A percentile compares a stretch with the other conserved stretches of the same genome.
Conservation (phyloP, 2,329 filamentous ascomycete species). For the Pseudocercospora cruenta region DNA sequence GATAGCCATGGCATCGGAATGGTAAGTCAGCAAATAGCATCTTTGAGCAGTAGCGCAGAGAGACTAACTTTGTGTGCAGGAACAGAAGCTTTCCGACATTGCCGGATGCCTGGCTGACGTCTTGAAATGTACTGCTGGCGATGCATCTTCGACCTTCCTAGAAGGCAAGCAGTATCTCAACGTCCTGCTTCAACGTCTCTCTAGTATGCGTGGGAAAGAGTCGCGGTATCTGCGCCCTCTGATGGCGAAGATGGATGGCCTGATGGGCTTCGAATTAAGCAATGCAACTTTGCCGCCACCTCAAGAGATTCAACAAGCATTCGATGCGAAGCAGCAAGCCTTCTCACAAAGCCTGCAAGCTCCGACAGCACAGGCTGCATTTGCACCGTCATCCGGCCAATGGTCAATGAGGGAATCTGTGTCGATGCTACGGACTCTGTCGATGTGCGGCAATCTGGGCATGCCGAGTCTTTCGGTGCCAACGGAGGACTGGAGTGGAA, state of each 20-base stretch:
- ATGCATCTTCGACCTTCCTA: slow-evolving; percentile 37
- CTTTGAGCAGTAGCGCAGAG: no score
- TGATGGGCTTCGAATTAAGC: slow-evolving; percentile 35
- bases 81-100: slow-evolving; percentile 43
- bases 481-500: slow-evolving; percentile 24
- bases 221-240: slow-evolving; percentile 41
- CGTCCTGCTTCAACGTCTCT: slow-evolving; percentile 37
- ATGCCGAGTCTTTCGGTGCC: slow-evolving; percentile 31
- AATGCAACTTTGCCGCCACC: slow-evolving; percentile 29
- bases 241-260: slow-evolving; percentile 38
- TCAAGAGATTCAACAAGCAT: slow-evolving; percentile 18
- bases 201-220: slow-evolving; percentile 42
- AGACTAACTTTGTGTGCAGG: slow-evolving; percentile 30
- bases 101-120: slow-evolving; percentile 43
- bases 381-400: slow-evolving; percentile 19
- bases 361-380: slow-evolving; percentile 3
- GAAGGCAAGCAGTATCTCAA: slow-evolving; percentile 41
- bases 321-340: slow-evolving; percentile 12
- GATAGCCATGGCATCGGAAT: slow-evolving; percentile 43
- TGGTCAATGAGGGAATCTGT: slow-evolving; percentile 34
- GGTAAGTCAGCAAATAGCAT: slow-evolving; percentile 26
- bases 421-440: slow-evolving; percentile 37
- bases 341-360: slow-evolving; percentile 1
- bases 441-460: slow-evolving; percentile 34
- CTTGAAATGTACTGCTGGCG: slow-evolving; percentile 40